Conservation (phyloP, 2,329 filamentous ascomycete genomes). For the Domatiomyces catenatus region DNA sequence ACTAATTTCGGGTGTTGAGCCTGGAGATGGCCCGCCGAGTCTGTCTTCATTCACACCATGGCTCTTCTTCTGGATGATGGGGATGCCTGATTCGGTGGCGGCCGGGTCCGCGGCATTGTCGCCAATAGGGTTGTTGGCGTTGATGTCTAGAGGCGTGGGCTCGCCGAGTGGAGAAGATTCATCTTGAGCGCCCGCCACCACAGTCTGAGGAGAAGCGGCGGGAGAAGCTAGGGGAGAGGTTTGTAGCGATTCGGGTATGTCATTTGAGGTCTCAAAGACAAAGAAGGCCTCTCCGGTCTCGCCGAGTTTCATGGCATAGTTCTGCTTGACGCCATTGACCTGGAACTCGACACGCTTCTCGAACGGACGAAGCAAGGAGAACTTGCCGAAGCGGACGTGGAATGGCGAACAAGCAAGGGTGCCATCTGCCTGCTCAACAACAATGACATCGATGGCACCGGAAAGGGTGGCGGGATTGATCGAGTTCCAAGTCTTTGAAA, state of each 20-base stretch:
- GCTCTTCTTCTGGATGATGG: slow-evolving; percentile 5
- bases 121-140: background rate
- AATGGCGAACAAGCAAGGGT: slow-evolving; percentile 84
- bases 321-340: slow-evolving; percentile 81
- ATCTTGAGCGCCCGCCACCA: slow-evolving; percentile 18
- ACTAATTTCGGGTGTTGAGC: slow-evolving; percentile 6
- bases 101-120: slow-evolving; percentile 14
- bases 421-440: slow-evolving; percentile 86
- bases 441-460: slow-evolving; percentile 96
- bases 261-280: slow-evolving; percentile 86
- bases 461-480: slow-evolving; percentile 96
- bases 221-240: slow-evolving; percentile 90
- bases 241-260: slow-evolving; percentile 82
- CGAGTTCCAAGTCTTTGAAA: slow-evolving; percentile 98
- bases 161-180: slow-evolving; percentile 26
- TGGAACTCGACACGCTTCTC: slow-evolving; percentile 98
- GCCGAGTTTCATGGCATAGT: slow-evolving; percentile 95
- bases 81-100: slow-evolving; percentile 2
- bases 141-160: slow-evolving; percentile 36
- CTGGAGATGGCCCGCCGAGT: slow-evolving; percentile 2
- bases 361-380: slow-evolving; percentile 81
- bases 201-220: slow-evolving; percentile 51
- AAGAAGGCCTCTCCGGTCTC: slow-evolving; percentile 98
- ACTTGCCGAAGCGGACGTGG: slow-evolving; percentile 97
- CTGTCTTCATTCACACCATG: slow-evolving; percentile 6